A percentile compares a stretch with the other conserved stretches of the same genome.
Evolutionary conservation across 129 eudicot genomes (phyloP).

Genomic region (Pittosporum tobira): DNA sequence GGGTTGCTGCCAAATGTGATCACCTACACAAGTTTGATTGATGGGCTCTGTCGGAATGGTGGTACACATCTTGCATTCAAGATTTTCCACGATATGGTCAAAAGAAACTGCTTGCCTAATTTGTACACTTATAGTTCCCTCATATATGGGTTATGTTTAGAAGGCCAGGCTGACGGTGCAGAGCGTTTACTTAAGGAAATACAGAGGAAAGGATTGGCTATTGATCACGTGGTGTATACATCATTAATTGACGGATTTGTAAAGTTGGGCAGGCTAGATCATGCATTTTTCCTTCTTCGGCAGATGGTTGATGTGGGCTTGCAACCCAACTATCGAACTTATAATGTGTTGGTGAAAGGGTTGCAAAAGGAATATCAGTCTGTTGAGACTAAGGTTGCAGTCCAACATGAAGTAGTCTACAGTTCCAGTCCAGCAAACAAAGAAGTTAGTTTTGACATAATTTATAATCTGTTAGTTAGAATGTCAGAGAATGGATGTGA

Average conservation of each 20-base stretch:
- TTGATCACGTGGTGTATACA: conserved; percentile 73
- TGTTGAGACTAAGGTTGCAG: conserved; percentile 29
- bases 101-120: conserved; percentile 53
- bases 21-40: conserved; percentile 60
- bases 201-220: conserved; percentile 44
- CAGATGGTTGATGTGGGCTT: conserved; percentile 49
- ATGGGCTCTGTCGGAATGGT: conserved; percentile 67
- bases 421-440: conserved; percentile 24
- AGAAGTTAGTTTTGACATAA: conserved; percentile 21
- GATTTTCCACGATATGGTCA: conserved; percentile 58
- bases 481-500: conserved; percentile 56
- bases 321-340: conserved; percentile 68
- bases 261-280: conserved; percentile 39
- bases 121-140: conserved; percentile 59
- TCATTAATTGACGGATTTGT: conserved; percentile 64
- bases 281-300: conserved; percentile 49
- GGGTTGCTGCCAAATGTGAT: conserved; percentile 64
- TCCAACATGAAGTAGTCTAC: conserved; percentile 32
- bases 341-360: conserved; percentile 51
- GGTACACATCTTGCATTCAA: conserved; percentile 45
- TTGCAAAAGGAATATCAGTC: conserved; percentile 39
- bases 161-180: conserved; percentile 59
- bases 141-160: conserved; percentile 63
- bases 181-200: conserved; percentile 55
- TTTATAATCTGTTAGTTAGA: conserved; percentile 40